Evolutionary conservation across 2,329 filamentous ascomycete genomes (phyloP), one percentile per base, ranked within the genome.

Genomic region (Phialocephala subalpina): DNA sequence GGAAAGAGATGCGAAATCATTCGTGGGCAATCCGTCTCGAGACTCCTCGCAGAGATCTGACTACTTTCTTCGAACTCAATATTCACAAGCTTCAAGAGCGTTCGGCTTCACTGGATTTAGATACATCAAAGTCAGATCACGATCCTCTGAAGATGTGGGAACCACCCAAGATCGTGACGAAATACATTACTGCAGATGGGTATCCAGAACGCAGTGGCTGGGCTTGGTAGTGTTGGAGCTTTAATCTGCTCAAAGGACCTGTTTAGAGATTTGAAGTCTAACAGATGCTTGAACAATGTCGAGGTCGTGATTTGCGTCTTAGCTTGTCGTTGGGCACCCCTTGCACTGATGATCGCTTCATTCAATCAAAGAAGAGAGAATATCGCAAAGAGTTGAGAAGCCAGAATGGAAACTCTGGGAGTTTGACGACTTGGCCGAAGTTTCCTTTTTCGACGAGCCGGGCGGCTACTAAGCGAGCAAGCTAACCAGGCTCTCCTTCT

Each of bases 11-110:
- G 25, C 49, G 25, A 18, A 29, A 53, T 8, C 49, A 53, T 33
- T 53, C 49, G 3, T 53, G 49, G 49, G 49, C 49, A 18, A 53
- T 53, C 25, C 55, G 35, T 38, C 55, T 57, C 18, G 55, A 57
- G 29, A 22, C 22, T 38, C 18, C 33, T 57, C 16, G 55, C 12
- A 57, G 55, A 14, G 55, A 57, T 11, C 18, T 57, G 55, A 14
- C 5, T n/a, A 57, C 18, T 8, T 40, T 57, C 9, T 57, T 57
- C n/a, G 52, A 56, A 35, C 52, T 56, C 14, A 56, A 56, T 33
- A 56, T 22, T n/a, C 45, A 49, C 20, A 49, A 49, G 22, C 45
- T 49, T 7, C 20, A 49, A 27, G 45, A 27, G 11, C 3, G n/a
- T 14, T 22, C 45, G 20, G 20, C 18, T n/a, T 18, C 40, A 42